Conservation (phyloP, 2,329 filamentous ascomycete genomes). For the Aspergillaceae sp. region DNA sequence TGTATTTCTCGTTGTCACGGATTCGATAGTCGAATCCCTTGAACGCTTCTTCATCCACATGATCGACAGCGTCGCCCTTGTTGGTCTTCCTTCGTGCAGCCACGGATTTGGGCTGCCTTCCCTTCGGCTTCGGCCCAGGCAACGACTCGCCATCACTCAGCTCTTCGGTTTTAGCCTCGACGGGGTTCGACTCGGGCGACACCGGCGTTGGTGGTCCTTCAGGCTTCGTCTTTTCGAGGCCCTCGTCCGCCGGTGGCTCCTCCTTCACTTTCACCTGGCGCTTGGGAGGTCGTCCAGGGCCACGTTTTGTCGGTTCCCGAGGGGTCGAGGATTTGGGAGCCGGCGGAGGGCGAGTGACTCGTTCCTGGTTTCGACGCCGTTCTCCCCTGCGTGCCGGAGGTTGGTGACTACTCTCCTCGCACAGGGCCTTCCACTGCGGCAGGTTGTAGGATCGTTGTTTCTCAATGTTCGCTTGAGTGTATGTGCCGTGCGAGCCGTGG, state of each 20-base stretch:
- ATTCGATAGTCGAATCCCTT: constrained; percentile 85
- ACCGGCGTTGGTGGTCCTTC: constrained; percentile 47
- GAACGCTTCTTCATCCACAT: constrained; percentile 83
- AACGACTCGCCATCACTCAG: constrained; percentile 37
- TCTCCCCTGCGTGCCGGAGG: constrained; percentile 79
- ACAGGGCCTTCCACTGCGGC: constrained; percentile 88
- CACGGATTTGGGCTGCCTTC: constrained; percentile 60
- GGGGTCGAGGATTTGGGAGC: constrained; percentile 25
- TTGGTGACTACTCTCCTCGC: constrained; percentile 91
- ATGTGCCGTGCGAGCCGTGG: constrained; percentile 88
- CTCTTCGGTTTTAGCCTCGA: constrained; percentile 49
- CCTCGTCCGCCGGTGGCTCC: constrained; percentile 25
- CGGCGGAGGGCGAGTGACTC: constrained; percentile 31
- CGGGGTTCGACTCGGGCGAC: constrained; percentile 45
- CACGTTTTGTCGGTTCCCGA: constrained; percentile 39
- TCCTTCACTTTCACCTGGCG: constrained; percentile 32
- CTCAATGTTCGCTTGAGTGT: constrained; percentile 93
- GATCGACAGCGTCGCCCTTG: constrained; percentile 65
- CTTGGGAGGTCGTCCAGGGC: constrained; percentile 33
- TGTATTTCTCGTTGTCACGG: constrained; percentile 75
- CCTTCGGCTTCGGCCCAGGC: constrained; percentile 38
- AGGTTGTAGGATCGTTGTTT: constrained; percentile 94
- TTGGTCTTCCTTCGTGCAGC: constrained; percentile 83
- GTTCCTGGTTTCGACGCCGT: constrained; percentile 42
- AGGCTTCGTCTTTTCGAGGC: constrained; percentile 29